Evolutionary conservation across 2,329 filamentous ascomycete genomes (phyloP).

Genomic region (Fusarium circinatum): DNA sequence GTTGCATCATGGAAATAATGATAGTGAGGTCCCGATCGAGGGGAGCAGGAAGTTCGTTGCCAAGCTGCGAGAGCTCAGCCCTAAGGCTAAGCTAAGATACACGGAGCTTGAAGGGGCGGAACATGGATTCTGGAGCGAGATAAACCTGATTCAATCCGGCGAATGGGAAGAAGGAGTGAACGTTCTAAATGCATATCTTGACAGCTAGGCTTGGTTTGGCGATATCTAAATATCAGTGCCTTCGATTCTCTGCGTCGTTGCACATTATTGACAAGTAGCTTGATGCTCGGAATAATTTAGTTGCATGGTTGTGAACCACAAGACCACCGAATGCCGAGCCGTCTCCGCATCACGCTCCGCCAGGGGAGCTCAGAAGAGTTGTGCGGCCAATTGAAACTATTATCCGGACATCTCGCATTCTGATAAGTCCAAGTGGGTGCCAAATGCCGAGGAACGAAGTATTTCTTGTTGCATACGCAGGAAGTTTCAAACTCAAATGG

Average conservation of each 20-base stretch:
- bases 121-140: neutral
- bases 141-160: neutral
- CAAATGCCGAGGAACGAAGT: too few relatives aligned
- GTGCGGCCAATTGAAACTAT: too few relatives aligned
- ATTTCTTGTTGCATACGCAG: neutral
- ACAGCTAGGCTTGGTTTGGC: neutral
- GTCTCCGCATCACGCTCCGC: too few relatives aligned
- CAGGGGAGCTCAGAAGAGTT: too few relatives aligned
- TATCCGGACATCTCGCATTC: too few relatives aligned
- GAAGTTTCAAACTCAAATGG: neutral
- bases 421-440: too few relatives aligned
- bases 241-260: neutral
- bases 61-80: neutral
- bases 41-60: neutral
- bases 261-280: too few relatives aligned
- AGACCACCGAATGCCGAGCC: too few relatives aligned
- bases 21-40: neutral
- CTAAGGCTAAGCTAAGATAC: neutral
- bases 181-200: neutral
- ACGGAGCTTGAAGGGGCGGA: neutral
- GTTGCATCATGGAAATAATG: neutral
- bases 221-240: fast-evolving
- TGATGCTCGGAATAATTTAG: too few relatives aligned
- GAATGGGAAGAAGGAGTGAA: neutral
- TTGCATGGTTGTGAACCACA: too few relatives aligned